Evolutionary conservation across 805 yeast genomes (phyloP), one percentile per base, ranked within the genome.

Genomic region (Tetrapisispora pingtungensis): DNA sequence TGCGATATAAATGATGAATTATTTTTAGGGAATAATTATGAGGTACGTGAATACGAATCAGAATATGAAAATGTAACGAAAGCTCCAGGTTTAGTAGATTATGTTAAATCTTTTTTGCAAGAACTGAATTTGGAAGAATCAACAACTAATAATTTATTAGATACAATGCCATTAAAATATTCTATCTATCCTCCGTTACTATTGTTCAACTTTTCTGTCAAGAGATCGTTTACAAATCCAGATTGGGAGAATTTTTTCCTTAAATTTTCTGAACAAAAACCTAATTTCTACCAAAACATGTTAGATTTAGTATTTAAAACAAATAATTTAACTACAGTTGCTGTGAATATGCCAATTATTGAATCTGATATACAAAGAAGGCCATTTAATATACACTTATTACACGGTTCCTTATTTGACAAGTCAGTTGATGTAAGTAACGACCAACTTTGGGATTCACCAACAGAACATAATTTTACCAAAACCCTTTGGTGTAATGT

Each of bases 401-500:
- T 87, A 2, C 68, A 69, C 53, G 95, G 94, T 0, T 75, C 78
- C 42, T 82, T 54, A n/a, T 41, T 83, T 61, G 87, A 85, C 0
- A 72, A 78, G 0, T 57, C 46, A 3, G 58, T 68, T 2, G 43
- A 44, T 1, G 43, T 49, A 1, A 40, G 39, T 19, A 37, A 27
- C 19, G 39, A 41, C 4, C 36, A 47, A 10, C 47, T 50, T 14
- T 58, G 64, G 47, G 57, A 54, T 0, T n/a, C 36, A 1, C 83
- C 84, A 0, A 51, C 67, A 0, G 39, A 41, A 3, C 46, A 42
- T 0, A 82, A 79, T 52, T 71, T 80, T 33, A 50, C 61, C 1
- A 36, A 54, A 0, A 82, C 84, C 0, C 74, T 86, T 52, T 86
- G 95, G 95, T 83, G 88, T 52, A 61, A 70, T 10, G 71, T 71